A percentile compares a stretch with the other conserved stretches of the same genome.
These are phyloP conservation scores for Entomophthora muscae DNA, from an alignment of 371 early-diverging fungal species.

Conservation along the genomic window DNA sequence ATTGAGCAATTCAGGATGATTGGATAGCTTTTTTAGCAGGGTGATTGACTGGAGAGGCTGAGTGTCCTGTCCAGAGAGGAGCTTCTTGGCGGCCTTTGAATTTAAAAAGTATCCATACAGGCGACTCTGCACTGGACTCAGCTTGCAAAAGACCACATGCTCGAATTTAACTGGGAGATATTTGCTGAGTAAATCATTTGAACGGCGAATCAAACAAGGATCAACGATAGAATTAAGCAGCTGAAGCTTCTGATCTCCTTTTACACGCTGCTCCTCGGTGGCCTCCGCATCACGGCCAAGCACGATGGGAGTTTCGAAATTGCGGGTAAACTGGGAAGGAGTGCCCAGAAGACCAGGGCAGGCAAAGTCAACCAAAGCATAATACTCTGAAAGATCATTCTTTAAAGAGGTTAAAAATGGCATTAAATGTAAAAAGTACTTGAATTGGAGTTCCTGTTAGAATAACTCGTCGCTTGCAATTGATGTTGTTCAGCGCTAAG, in stretches of 20 bases:
- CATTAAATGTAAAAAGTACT: slow-evolving; percentile 14
- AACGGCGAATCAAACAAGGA: slow-evolving; percentile 87
- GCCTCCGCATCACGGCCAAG: slow-evolving; percentile 89
- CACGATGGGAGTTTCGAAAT: slow-evolving; percentile 80
- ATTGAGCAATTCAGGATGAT: slow-evolving; percentile 73
- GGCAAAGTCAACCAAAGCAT: slow-evolving; percentile 82
- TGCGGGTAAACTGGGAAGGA: slow-evolving; percentile 71
- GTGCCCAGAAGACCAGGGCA: slow-evolving; percentile 92
- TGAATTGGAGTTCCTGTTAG: slow-evolving; percentile 97
- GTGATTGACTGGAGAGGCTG: slow-evolving; percentile 78
- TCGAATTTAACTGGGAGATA: slow-evolving; percentile 91
- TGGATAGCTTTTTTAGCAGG: slow-evolving; percentile 83
- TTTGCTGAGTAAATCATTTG: slow-evolving; percentile 86
- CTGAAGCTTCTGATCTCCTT: slow-evolving; percentile 67
- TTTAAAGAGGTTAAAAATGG: slow-evolving; percentile 11
- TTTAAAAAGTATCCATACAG: slow-evolving; percentile 64
- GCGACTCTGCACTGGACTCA: slow-evolving; percentile 54
- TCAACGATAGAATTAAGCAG: slow-evolving; percentile 75
- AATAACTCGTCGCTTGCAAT: slow-evolving; percentile 75
- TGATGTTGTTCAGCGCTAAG: slow-evolving; percentile 60
- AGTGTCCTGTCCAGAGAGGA: slow-evolving; percentile 37
- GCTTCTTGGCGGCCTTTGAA: slow-evolving; percentile 54
- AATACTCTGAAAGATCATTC: slow-evolving; percentile 93
- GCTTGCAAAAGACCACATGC: slow-evolving; percentile 86
- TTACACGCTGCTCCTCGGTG: slow-evolving; percentile 53